phyloP scores from a whole-genome alignment of 2,329 filamentous ascomycete genomes.

The Arthrinium phaeospermum region DNA sequence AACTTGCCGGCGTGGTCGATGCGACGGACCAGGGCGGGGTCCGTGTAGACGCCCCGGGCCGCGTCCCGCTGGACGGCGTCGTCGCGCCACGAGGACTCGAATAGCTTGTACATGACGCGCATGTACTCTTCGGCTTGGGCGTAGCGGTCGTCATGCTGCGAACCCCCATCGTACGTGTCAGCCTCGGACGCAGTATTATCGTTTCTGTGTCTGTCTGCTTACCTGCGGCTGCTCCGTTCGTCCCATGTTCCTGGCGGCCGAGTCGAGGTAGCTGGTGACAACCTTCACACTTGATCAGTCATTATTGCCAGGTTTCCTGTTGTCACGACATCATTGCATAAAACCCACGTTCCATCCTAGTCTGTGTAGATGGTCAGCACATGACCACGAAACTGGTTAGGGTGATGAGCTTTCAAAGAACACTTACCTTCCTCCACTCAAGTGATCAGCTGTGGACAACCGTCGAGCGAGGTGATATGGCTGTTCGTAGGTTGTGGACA shows the following conservation, averaged over 20 bases:
- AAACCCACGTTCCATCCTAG: slow-evolving; percentile 60
- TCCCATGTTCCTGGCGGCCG: slow-evolving; percentile 70
- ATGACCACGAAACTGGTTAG: not conserved
- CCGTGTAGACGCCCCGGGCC: slow-evolving; percentile 61
- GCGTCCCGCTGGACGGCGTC: slow-evolving; percentile 68
- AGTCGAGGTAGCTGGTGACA: slow-evolving; percentile 74
- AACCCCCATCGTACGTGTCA: not conserved
- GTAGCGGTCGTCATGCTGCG: slow-evolving; percentile 69
- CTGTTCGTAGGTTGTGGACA: slow-evolving; percentile 73
- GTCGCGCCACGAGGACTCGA: slow-evolving; percentile 70
- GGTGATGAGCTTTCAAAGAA: too few relatives aligned
- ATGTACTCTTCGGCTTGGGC: slow-evolving; percentile 68
- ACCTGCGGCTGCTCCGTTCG: slow-evolving; percentile 57
- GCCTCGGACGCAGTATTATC: not conserved
- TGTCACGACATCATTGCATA: not conserved
- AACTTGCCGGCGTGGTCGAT: slow-evolving; percentile 72
- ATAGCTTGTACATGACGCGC: slow-evolving; percentile 69
- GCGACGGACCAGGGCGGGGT: slow-evolving; percentile 58
- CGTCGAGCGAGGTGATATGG: slow-evolving; percentile 72
- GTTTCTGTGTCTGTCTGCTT: slow-evolving; percentile 41
- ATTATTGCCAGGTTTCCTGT: not conserved
- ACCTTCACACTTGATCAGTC: slow-evolving; percentile 49
- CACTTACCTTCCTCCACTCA: slow-evolving; percentile 64
- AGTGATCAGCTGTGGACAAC: slow-evolving; percentile 70
- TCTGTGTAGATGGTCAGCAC: slow-evolving; percentile 34